Base-by-base conservation (phyloP, 75 land plant species). In the Cupressus sempervirens region DNA sequence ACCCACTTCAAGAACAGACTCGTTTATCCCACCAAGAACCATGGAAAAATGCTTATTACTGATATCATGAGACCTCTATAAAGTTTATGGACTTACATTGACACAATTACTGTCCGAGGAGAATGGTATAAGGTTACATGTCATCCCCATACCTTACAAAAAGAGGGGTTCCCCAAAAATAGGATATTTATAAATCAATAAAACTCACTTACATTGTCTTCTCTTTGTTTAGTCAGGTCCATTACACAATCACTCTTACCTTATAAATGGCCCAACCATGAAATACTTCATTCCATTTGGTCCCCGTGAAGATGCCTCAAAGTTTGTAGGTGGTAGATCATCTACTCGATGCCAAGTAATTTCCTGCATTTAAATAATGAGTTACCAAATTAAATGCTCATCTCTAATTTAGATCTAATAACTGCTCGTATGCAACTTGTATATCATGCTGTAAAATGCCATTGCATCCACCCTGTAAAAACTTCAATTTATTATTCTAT, bases 251-350 rank as follows among this genome's bases (percentile, higher is more conserved):
- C 36, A 62, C 67, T 85, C 98, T 88, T 85, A 96, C 98, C 76
- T 77, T 35, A 97, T 54, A 84, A 97, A 97, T 35, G 99, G 99
- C 3, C 91, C 92, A 86, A 97, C 99, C 99, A 97, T 97, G 67
- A 93, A 97, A 83, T 94, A 97, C 86, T 97, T 97, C 84, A 94
- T 88, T 48, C 99, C 99, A 85, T 89, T 96, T n/a, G 89, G 82
- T 13, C 95, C 93, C 80, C 96, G 93, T 80, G 96, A 92, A 84
- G 90, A 88, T 50, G 89, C 85, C 73, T 96, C 98, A 82, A 89
- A 90, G 20, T 88, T 89, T 29, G 89, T 90, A 58, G 94, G 89
- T 20, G 88, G 93, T 74, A 97, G 92, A 15, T 97, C 99, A 76
- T 93, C 94, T 80, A 97, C 79, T 32, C 95, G 86, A 23, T 92